phyloP scores from a whole-genome alignment of 306 rosid species.

The Dicorynia guianensis region DNA sequence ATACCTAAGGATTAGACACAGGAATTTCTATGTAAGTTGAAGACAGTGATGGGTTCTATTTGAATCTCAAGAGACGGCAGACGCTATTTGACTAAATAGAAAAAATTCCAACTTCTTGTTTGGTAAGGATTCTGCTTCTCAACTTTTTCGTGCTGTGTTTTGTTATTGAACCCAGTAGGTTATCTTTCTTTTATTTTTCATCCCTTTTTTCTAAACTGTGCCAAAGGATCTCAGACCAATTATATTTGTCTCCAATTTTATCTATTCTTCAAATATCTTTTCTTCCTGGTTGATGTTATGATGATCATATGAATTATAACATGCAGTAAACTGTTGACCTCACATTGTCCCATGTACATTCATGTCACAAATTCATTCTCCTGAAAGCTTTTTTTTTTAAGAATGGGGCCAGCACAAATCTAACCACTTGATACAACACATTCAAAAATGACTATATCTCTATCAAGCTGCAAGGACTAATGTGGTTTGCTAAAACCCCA shows the following conservation, averaged over 20 bases:
- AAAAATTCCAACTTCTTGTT: constrained; percentile 43
- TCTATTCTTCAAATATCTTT: not conserved
- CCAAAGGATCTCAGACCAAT: not conserved
- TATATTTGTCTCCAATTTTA: not conserved
- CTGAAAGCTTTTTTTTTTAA: no score
- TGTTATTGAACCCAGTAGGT: constrained; percentile 33
- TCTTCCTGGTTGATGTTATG: not conserved
- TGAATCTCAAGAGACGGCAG: constrained; percentile 67
- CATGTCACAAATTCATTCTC: not conserved
- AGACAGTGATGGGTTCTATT: constrained; percentile 42
- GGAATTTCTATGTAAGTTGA: constrained; percentile 38
- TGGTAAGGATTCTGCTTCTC: constrained; percentile 39
- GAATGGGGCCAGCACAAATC: no score
- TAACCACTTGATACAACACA: no score
- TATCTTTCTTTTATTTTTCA: not conserved
- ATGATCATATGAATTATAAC: not conserved
- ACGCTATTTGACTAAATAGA: constrained; percentile 36
- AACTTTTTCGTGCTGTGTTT: constrained; percentile 46
- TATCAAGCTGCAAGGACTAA: no score
- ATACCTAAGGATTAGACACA: constrained; percentile 42
- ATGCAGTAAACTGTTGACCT: not conserved
- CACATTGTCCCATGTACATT: not conserved
- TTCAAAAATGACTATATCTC: no score
- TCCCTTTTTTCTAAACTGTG: not conserved
- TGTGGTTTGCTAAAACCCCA: not conserved